Conservation (phyloP, 345 rosid genomes). For the Bruguiera sexangula region DNA sequence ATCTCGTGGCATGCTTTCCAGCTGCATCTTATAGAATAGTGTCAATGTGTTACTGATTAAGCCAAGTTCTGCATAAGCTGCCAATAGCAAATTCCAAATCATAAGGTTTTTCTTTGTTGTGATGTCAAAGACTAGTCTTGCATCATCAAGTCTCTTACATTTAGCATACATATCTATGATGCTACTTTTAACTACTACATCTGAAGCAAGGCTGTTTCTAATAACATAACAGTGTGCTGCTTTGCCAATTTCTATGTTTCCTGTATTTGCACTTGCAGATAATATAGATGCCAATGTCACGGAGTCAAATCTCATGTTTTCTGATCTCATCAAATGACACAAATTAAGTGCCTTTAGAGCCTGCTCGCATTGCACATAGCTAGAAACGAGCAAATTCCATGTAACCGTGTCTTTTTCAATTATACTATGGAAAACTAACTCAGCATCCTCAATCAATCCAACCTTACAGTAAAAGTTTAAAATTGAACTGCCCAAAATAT, state of each 20-base stretch:
- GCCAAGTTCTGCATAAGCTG: conserved; percentile 64
- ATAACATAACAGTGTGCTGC: conserved; percentile 62
- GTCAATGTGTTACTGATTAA: conserved; percentile 53
- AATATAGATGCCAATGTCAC: conserved; percentile 59
- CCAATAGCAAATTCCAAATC: conserved; percentile 60
- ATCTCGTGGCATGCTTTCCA: conserved; percentile 57
- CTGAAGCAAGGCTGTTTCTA: conserved; percentile 52
- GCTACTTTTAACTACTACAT: conserved; percentile 49
- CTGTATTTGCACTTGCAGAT: conserved; percentile 48
- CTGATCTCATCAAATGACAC: conserved; percentile 52
- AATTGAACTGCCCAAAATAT: conserved; percentile 59
- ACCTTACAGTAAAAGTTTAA: conserved; percentile 70
- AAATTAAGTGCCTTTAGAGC: conserved; percentile 46
- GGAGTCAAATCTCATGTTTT: conserved; percentile 56
- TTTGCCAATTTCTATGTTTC: conserved; percentile 47
- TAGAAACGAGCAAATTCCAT: conserved; percentile 76
- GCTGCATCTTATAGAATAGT: conserved; percentile 71
- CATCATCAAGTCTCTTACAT: conserved; percentile 50
- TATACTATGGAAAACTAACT: conserved; percentile 52
- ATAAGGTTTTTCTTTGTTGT: conserved; percentile 42
- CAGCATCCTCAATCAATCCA: conserved; percentile 62
- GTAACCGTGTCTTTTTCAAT: conserved; percentile 58
- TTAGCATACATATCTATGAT: conserved; percentile 57
- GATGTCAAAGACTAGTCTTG: conserved; percentile 49
- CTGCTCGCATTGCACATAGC: conserved; percentile 47